These are phyloP conservation scores for Calonectria multiphialidica DNA, from an alignment of 2,329 filamentous ascomycete genomes.

Conservation along the genomic window DNA sequence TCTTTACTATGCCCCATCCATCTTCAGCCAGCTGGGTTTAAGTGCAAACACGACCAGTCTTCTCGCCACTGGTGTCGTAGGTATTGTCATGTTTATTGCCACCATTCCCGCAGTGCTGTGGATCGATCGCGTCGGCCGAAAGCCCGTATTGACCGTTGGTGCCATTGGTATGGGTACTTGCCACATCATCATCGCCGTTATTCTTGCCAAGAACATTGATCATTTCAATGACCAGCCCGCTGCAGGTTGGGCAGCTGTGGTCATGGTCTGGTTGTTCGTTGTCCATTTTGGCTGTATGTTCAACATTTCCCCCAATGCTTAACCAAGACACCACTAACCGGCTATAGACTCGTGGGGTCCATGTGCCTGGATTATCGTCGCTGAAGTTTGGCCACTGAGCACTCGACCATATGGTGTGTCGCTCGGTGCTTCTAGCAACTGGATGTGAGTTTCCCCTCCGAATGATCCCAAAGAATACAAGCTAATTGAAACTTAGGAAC, in stretches of 20 bases:
- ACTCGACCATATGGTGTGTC: constrained; percentile 79
- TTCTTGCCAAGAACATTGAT: constrained; percentile 73
- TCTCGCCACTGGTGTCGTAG: constrained; percentile 78
- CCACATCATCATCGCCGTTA: constrained; percentile 79
- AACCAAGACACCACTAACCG: not conserved
- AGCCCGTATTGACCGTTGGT: constrained; percentile 72
- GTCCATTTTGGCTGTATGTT: constrained; percentile 73
- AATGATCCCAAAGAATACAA: accelerated
- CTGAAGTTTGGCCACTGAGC: constrained; percentile 80
- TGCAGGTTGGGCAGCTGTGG: constrained; percentile 77
- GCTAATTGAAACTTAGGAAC: constrained; percentile 49
- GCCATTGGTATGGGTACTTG: constrained; percentile 78
- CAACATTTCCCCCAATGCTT: accelerated
- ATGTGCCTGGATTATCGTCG: constrained; percentile 79
- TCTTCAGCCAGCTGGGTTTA: constrained; percentile 76
- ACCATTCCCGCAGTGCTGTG: constrained; percentile 76
- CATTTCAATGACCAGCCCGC: constrained; percentile 68
- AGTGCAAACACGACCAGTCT: constrained; percentile 63
- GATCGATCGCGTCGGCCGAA: constrained; percentile 74
- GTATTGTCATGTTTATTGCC: constrained; percentile 76
- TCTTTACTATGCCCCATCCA: constrained; percentile 78
- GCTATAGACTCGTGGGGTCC: constrained; percentile 75
- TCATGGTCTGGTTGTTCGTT: constrained; percentile 81
- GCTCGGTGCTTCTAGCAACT: constrained; percentile 74
- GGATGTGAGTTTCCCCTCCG: constrained; percentile 54